Conservation (phyloP, 805 yeast species). For the Aciculoconidium aculeatum region DNA sequence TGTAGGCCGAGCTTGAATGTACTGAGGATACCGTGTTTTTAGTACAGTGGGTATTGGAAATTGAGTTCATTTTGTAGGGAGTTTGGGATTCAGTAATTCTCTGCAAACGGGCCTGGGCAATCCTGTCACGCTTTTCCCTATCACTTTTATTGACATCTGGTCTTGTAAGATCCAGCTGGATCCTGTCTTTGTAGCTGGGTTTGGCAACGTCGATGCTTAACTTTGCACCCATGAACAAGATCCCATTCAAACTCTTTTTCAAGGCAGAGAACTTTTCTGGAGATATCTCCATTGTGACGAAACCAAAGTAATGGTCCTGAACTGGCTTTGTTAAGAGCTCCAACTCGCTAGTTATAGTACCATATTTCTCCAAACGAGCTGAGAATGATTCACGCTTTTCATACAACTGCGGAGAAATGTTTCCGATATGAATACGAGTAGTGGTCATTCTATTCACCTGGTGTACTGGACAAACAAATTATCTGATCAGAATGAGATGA, state of each 20-base stretch:
- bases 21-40: conserved; percentile 5
- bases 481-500: too few species aligned
- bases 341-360: conserved; percentile 42
- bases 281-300: conserved; percentile 51
- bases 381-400: conserved; percentile 42
- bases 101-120: conserved; percentile 27
- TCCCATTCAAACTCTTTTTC: conserved; percentile 57
- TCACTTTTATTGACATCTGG: conserved; percentile 29
- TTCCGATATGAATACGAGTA: conserved; percentile 55
- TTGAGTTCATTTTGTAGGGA: conserved; percentile 15
- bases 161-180: conserved; percentile 42
- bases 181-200: conserved; percentile 41
- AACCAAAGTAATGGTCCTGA: conserved; percentile 57
- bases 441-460: too few species aligned
- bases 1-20: conserved; percentile 20
- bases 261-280: conserved; percentile 44
- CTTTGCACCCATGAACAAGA: conserved; percentile 68
- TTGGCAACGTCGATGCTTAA: conserved; percentile 59
- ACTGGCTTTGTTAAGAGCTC: conserved; percentile 52
- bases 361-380: conserved; percentile 57
- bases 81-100: conserved; percentile 41
- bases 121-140: conserved; percentile 23
- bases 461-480: too few species aligned
- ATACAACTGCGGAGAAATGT: conserved; percentile 51
- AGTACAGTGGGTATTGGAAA: conserved; percentile 5